phyloP scores from a whole-genome alignment of 176 grass and related monocot genomes.

The Microstegium vimineum region DNA sequence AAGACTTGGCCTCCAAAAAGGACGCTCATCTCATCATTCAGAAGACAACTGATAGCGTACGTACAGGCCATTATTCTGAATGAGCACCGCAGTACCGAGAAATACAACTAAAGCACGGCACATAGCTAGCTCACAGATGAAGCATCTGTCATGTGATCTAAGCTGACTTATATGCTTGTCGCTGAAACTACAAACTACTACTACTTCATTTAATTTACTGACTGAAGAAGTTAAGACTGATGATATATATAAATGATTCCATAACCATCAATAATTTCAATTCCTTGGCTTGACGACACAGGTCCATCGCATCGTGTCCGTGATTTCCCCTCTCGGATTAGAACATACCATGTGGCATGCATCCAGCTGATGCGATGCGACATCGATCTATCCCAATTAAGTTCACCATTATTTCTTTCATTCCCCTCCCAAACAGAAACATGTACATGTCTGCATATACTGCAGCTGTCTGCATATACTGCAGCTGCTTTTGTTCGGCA shows the following conservation, averaged over 20 bases:
- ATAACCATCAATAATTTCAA: not conserved
- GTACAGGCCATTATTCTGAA: not conserved
- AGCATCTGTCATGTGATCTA: not conserved
- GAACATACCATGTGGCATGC: not conserved
- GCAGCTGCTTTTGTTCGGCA: not conserved
- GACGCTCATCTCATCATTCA: not conserved
- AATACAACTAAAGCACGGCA: not conserved
- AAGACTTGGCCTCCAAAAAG: not conserved
- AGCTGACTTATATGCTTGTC: not conserved
- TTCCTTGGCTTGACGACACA: not conserved
- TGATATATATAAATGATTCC: no score
- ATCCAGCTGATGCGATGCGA: not conserved
- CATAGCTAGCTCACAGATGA: not conserved
- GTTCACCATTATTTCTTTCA: not conserved
- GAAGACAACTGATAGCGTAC: not conserved
- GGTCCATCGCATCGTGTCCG: not conserved
- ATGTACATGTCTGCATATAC: not conserved
- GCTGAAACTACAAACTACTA: not conserved
- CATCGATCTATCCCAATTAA: not conserved
- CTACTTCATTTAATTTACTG: not conserved
- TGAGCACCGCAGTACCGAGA: not conserved
- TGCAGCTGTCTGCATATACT: not conserved
- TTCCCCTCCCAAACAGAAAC: not conserved
- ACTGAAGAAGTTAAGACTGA: not conserved
- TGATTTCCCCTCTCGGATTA: not conserved